Evolutionary conservation across 2,329 filamentous ascomycete genomes (phyloP), one percentile per base, ranked within the genome.

Genomic region (Tolypocladium endophyticum): DNA sequence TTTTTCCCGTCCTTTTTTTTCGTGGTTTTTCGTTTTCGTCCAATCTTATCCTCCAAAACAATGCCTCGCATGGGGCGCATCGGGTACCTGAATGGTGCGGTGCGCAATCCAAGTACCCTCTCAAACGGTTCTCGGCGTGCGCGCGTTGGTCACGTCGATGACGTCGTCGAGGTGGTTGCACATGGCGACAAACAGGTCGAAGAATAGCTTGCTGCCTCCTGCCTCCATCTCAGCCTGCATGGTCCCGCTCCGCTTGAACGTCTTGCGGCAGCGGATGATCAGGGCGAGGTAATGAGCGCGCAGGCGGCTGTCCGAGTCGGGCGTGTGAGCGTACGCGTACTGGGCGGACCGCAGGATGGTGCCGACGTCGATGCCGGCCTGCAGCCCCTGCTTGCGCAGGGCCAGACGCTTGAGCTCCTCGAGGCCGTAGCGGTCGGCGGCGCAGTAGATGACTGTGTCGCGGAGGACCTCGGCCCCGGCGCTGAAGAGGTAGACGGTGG

Each of bases 211-310:
- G 78, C 85, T 83, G 71, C 79, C 92, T 74, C 92, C 92, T 76
- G 86, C 86, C 81, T 96, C 90, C 92, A 97, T 97, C 81, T 97
- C 92, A 80, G 89, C 88, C 84, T 97, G 92, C 92, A 97, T 96
- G 76, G 92, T 97, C 77, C 92, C 92, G 80, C 92, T 96, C 78
- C 89, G 87, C 87, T 96, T 97, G 77, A 97, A 97, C 71, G 91
- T 96, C 81, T 92, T 92, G 76, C 93, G 90, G 83, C 90, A 93
- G 80, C 92, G 88, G 81, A 97, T 96, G 77, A 97, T 96, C 77
- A 97, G 85, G 74, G 92, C 91, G 75, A 97, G 87, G 82, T 96
- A 97, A 81, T 96, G 92, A 81, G 92, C 92, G 79, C 92, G 92
- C 76, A 97, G 87, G 71, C 88, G 86, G 72, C 89, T 93, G 80